Percentiles rank a stretch among this genome's conserved stretches.
Conservation (phyloP, 1,284 basidiomycete genomes). For the Ceratobasidium sp. region DNA sequence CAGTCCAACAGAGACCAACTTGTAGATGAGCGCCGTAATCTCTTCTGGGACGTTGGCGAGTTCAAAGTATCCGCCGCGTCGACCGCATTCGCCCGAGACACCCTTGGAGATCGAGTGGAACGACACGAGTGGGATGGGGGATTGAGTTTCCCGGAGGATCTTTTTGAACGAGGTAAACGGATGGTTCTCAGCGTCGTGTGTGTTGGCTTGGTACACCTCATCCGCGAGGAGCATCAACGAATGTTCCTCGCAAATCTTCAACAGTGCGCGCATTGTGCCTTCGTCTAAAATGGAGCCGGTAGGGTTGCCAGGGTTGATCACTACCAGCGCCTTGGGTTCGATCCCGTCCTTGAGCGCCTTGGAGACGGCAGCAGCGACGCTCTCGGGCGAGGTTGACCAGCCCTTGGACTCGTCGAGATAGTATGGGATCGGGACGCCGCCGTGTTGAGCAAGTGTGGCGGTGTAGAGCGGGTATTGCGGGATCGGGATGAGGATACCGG, state of each 20-base stretch:
- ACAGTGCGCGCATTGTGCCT: slow-evolving; percentile 75
- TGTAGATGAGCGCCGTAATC: slow-evolving; percentile 88
- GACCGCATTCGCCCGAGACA: slow-evolving; percentile 91
- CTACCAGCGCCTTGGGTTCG: slow-evolving; percentile 82
- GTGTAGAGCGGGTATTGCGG: slow-evolving; percentile 99
- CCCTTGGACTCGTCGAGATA: slow-evolving; percentile 83
- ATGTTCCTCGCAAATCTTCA: slow-evolving; percentile 85
- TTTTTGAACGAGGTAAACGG: slow-evolving; percentile 95
- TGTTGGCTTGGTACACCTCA: slow-evolving; percentile 94
- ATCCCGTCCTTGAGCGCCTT: slow-evolving; percentile 74
- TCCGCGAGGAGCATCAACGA: slow-evolving; percentile 91
- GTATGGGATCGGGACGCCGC: slow-evolving; percentile 87
- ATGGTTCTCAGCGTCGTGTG: slow-evolving; percentile 73
- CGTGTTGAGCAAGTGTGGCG: slow-evolving; percentile 88
- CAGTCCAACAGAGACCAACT: slow-evolving; percentile 90
- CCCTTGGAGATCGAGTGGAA: slow-evolving; percentile 98
- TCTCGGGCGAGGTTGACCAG: slow-evolving; percentile 86
- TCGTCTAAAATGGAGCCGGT: slow-evolving; percentile 85
- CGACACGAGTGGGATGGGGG: slow-evolving; percentile 81
- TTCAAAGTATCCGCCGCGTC: slow-evolving; percentile 95
- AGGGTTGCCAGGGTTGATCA: slow-evolving; percentile 97
- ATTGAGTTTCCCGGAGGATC: slow-evolving; percentile 71
- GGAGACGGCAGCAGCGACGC: slow-evolving; percentile 75
- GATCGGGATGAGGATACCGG: slow-evolving; percentile 93
- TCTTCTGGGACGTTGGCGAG: slow-evolving; percentile 80